Evolutionary conservation across 805 yeast species (phyloP).

Genomic region (Torulaspora quercuum): DNA sequence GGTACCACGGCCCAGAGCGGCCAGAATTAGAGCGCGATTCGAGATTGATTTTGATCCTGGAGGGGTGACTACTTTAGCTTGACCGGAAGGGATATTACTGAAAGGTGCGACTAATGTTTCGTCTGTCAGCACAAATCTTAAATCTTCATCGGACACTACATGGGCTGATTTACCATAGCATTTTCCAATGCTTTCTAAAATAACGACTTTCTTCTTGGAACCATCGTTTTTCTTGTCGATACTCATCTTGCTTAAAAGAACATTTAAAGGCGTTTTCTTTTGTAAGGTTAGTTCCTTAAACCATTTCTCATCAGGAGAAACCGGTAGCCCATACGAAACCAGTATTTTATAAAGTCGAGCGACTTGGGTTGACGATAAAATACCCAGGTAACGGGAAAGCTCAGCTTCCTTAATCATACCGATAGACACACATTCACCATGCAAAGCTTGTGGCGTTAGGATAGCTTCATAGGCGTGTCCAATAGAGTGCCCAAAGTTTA

Average conservation of each 20-base stretch:
- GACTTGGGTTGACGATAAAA: conserved; percentile 87
- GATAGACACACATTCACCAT: conserved; percentile 98
- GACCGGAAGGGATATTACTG: conserved; percentile 30
- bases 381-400: conserved; percentile 84
- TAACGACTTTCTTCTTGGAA: conserved; percentile 77
- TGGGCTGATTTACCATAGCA: conserved; percentile 89
- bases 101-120: conserved; percentile 69
- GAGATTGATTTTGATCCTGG: conserved; percentile 98
- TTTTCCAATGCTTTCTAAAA: conserved; percentile 79
- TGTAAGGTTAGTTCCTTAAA: conserved; percentile 66
- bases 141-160: conserved; percentile 72
- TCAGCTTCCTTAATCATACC: conserved; percentile 96
- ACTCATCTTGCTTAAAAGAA: conserved; percentile 78
- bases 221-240: conserved; percentile 98
- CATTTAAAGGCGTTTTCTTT: conserved; percentile 73
- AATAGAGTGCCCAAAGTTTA: conserved; percentile 94
- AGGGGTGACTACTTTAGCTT: conserved; percentile 55
- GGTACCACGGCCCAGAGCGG: conserved; percentile 85
- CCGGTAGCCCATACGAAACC: conserved; percentile 82
- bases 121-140: conserved; percentile 78
- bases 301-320: conserved; percentile 66
- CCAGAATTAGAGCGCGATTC: conserved; percentile 87
- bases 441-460: conserved; percentile 90
- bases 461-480: conserved; percentile 99
- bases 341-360: conserved; percentile 82